Base-by-base conservation (phyloP, 192 early-diverging fungal species). In the Diversispora eburnea region DNA sequence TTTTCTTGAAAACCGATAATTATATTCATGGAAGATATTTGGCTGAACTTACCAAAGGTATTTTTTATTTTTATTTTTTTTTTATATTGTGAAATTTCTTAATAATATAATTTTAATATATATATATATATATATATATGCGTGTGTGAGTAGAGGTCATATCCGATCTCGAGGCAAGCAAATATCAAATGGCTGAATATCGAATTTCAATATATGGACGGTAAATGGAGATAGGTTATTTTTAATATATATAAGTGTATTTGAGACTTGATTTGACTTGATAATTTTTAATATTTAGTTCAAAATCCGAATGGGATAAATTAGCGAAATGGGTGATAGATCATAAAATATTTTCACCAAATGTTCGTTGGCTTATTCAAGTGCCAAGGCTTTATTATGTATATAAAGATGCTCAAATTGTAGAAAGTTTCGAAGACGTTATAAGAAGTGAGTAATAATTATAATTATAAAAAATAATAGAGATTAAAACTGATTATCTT, bases 1-100 rank as follows among this genome's bases (percentile, higher is more conserved):
- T 98, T 68, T 98, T 98, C 73, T 82, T 98, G 80, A 98, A 98
- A 82, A 94, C 94, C 0, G 94, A 98, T 80, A 98, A 98, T 78
- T 89, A 82, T 67, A 89, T 95, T 67, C 75, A 91, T 3, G 96
- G 96, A 22, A 79, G 87, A 43, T 98, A 93, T 77, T 82, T 98
- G 70, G 96, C 96, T 1, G 93, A 98, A 61, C 83, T 98, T 43
- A 96, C 94, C 52, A 93, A 95, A 77, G 90, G 89, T 90, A 66
- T 67, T 76, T 10, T 45, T 25, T 0, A 0, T 25, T 54, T 51
- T n/a, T 13, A 33, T 33, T 33, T 33, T 33, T 33, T 33, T 33
- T 33, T 33, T 33, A 33, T 33, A 1, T 33, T 33, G 25, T 33
- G 25, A 33, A 33, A 33, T 33, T 33, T 33, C 25, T 33, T 33